Conservation (phyloP, 2,329 filamentous ascomycete genomes). For the Cadophora sp. region DNA sequence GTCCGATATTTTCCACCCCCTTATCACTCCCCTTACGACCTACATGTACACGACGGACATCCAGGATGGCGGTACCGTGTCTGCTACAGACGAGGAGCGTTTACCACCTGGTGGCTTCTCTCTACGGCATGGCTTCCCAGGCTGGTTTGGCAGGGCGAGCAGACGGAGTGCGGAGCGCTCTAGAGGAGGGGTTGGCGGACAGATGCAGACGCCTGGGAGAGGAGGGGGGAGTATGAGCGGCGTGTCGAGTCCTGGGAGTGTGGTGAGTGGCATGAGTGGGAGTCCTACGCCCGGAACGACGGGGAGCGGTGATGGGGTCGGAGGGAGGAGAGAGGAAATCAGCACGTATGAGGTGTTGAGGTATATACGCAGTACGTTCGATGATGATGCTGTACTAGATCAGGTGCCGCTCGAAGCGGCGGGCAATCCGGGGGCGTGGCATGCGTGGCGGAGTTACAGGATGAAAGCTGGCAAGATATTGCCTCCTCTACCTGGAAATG, state of each 20-base stretch:
- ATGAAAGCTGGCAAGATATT: conserved; percentile 54
- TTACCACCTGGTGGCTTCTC: conserved; percentile 91
- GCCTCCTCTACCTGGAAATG: neutral
- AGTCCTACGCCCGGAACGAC: conserved; percentile 34
- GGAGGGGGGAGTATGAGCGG: conserved; percentile 27
- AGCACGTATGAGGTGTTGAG: conserved; percentile 73
- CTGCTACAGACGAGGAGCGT: conserved; percentile 81
- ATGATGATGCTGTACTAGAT: conserved; percentile 78
- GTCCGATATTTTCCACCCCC: conserved; percentile 93
- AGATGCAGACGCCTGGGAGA: conserved; percentile 38
- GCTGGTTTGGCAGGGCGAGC: conserved; percentile 77
- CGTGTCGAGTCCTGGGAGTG: conserved; percentile 32
- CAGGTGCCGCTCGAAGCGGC: conserved; percentile 80
- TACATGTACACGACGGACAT: conserved; percentile 89
- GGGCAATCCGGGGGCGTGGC: conserved; percentile 90
- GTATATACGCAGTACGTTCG: conserved; percentile 85
- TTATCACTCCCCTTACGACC: conserved; percentile 91
- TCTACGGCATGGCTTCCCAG: conserved; percentile 86
- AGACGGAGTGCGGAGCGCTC: conserved; percentile 50
- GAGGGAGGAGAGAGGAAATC: conserved; percentile 25
- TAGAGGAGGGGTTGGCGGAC: conserved; percentile 16
- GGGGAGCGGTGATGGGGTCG: conserved; percentile 24
- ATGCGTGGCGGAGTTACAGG: conserved; percentile 85
- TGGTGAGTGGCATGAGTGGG: conserved; percentile 25
- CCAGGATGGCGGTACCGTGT: conserved; percentile 77